Evolutionary conservation across 805 yeast species (phyloP).

Genomic region (Saccharomycopsis fibuligera): DNA sequence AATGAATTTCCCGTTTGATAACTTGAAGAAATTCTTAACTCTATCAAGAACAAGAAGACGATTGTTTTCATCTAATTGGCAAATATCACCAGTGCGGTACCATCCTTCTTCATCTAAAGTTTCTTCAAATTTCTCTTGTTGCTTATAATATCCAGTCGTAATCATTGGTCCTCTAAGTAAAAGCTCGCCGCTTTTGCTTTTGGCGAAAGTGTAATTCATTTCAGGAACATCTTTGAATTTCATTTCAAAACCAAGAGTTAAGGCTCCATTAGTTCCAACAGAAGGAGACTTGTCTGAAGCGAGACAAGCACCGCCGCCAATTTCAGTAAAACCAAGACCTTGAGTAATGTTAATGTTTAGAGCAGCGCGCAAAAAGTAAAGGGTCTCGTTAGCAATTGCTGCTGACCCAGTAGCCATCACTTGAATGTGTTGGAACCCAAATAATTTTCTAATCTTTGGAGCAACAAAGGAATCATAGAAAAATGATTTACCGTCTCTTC

Average conservation of each 20-base stretch:
- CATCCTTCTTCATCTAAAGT: conserved; percentile 44
- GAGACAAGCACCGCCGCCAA: conserved; percentile 37
- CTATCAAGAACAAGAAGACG: conserved; percentile 47
- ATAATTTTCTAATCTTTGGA: conserved; percentile 37
- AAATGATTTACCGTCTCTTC: conserved; percentile 20
- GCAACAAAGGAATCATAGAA: conserved; percentile 33
- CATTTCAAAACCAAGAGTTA: conserved; percentile 49
- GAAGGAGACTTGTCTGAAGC: conserved; percentile 27
- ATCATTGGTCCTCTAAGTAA: conserved; percentile 60
- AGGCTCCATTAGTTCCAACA: conserved; percentile 56
- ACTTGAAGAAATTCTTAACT: conserved; percentile 51
- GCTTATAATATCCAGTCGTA: conserved; percentile 46
- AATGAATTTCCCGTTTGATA: conserved; percentile 49
- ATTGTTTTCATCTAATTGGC: conserved; percentile 38
- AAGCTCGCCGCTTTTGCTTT: conserved; percentile 51
- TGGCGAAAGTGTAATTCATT: conserved; percentile 44
- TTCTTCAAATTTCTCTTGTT: conserved; percentile 40
- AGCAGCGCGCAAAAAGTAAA: conserved; percentile 54
- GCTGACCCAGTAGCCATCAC: conserved; percentile 55
- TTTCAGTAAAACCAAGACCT: conserved; percentile 72
- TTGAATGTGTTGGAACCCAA: conserved; percentile 42
- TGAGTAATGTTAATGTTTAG: conserved; percentile 50
- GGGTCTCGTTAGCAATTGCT: conserved; percentile 55
- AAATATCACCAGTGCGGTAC: conserved; percentile 58
- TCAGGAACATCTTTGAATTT: conserved; percentile 59